These are phyloP conservation scores for Trametes maxima DNA, from an alignment of 768 basidiomycete genomes.

Conservation along the genomic window DNA sequence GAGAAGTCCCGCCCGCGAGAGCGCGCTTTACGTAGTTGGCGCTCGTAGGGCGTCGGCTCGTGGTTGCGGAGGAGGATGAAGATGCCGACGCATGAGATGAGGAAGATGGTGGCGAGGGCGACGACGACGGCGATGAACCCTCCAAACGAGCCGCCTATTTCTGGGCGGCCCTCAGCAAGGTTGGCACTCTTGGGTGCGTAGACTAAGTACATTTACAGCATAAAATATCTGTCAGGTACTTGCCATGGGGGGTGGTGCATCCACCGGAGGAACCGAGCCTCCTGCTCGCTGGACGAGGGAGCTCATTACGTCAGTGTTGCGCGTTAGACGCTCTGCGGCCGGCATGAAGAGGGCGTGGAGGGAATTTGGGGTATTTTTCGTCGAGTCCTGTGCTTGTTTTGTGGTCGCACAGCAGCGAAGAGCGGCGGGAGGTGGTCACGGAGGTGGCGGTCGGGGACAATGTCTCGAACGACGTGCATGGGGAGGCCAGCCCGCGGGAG, in stretches of 20 bases:
- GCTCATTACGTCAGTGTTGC: slow-evolving; percentile 15
- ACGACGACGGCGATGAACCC: slow-evolving; percentile 68
- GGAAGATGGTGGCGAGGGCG: slow-evolving; percentile 53
- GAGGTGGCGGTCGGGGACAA: neutral
- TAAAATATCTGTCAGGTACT: neutral
- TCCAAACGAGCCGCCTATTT: slow-evolving; percentile 34
- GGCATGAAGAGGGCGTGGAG: neutral
- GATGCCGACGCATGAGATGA: slow-evolving; percentile 54
- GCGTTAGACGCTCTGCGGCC: neutral
- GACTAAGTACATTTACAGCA: too few species aligned
- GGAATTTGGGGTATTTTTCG: neutral
- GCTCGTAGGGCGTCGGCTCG: slow-evolving; percentile 39
- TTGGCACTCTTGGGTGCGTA: slow-evolving; percentile 9
- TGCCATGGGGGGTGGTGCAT: slow-evolving; percentile 13
- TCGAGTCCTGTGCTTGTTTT: neutral
- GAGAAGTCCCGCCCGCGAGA: slow-evolving; percentile 22
- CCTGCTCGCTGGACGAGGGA: neutral
- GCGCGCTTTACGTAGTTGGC: slow-evolving; percentile 33
- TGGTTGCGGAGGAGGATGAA: slow-evolving; percentile 58
- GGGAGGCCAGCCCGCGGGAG: slow-evolving; percentile 3
- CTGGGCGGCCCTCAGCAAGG: slow-evolving; percentile 17
- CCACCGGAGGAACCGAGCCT: neutral
- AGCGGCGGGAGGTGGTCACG: neutral
- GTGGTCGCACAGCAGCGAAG: neutral
- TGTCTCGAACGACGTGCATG: neutral